Conservation (phyloP, 116 monocot genomes). For the Dioscorea cayenensis region DNA sequence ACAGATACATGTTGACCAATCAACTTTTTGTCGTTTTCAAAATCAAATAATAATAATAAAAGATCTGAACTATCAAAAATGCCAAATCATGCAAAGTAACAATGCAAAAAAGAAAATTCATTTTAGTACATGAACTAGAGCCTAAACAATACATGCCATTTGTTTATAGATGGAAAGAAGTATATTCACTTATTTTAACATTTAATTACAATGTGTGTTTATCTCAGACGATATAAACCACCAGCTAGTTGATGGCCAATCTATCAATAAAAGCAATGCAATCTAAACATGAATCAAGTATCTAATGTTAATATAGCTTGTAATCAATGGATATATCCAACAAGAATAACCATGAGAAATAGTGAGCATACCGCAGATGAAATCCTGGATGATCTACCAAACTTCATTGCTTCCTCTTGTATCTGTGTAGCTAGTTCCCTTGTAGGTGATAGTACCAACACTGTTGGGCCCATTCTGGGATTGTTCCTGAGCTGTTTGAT, state of each 20-base stretch:
- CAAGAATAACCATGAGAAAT: neutral
- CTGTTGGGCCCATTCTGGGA: slow-evolving; percentile 67
- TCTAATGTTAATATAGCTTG: neutral
- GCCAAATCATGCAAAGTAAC: too few species aligned
- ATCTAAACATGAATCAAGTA: neutral
- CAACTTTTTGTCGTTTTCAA: too few species aligned
- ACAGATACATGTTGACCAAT: too few species aligned
- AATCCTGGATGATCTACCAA: slow-evolving; percentile 76
- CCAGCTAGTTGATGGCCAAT: neutral
- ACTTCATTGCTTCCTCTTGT: slow-evolving; percentile 74
- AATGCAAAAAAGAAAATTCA: too few species aligned
- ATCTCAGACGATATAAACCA: neutral
- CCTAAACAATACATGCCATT: too few species aligned
- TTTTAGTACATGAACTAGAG: too few species aligned
- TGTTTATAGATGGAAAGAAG: too few species aligned
- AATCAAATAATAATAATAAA: too few species aligned
- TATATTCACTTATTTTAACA: too few species aligned
- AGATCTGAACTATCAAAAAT: too few species aligned
- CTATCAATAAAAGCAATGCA: neutral
- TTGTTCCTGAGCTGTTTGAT: slow-evolving; percentile 59
- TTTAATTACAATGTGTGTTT: neutral
- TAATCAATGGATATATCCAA: neutral
- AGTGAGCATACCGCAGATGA: slow-evolving; percentile 61
- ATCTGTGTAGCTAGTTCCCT: slow-evolving; percentile 98
- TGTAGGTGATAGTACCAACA: slow-evolving; percentile 88